Percentiles rank a stretch among this genome's conserved stretches.
Conservation (phyloP, 2,329 filamentous ascomycete species). For the Dactylellina haptotyla region DNA sequence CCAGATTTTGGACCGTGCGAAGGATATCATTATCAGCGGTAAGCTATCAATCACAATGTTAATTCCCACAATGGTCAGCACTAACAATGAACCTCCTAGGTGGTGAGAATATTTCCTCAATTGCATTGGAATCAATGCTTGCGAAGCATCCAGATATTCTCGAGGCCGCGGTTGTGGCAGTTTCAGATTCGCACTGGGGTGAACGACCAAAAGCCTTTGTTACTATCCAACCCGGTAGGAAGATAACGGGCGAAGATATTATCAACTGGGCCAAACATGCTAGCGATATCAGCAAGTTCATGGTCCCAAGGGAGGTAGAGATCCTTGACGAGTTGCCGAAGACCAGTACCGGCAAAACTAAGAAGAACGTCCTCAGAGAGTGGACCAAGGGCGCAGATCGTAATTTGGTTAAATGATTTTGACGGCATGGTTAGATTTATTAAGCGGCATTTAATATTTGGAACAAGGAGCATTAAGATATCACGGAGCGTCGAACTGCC, state of each 20-base stretch:
- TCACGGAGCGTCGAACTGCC: background rate
- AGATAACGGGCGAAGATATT: conserved; percentile 73
- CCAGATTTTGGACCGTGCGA: conserved; percentile 91
- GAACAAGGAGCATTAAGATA: conserved; percentile 3
- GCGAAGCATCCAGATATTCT: conserved; percentile 87
- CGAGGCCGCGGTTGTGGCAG: conserved; percentile 88
- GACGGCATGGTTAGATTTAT: background rate
- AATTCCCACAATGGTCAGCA: background rate
- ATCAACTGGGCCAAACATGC: conserved; percentile 86
- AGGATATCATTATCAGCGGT: conserved; percentile 98
- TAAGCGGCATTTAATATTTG: background rate
- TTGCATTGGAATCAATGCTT: conserved; percentile 90
- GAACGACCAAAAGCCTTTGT: conserved; percentile 95
- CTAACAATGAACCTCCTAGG: conserved; percentile 66
- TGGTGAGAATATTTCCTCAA: conserved; percentile 95
- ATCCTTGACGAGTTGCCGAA: conserved; percentile 90
- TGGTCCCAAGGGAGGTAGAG: conserved; percentile 79
- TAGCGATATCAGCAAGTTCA: conserved; percentile 86
- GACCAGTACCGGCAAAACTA: conserved; percentile 94
- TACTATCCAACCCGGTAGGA: conserved; percentile 77
- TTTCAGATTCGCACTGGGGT: conserved; percentile 90
- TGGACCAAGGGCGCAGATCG: conserved; percentile 74
- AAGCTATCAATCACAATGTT: conserved; percentile 58
- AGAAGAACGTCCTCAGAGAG: conserved; percentile 90
- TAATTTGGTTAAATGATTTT: conserved; percentile 58